Conservation (phyloP, 2,329 filamentous ascomycete genomes). For the Tolypocladium nubicola region DNA sequence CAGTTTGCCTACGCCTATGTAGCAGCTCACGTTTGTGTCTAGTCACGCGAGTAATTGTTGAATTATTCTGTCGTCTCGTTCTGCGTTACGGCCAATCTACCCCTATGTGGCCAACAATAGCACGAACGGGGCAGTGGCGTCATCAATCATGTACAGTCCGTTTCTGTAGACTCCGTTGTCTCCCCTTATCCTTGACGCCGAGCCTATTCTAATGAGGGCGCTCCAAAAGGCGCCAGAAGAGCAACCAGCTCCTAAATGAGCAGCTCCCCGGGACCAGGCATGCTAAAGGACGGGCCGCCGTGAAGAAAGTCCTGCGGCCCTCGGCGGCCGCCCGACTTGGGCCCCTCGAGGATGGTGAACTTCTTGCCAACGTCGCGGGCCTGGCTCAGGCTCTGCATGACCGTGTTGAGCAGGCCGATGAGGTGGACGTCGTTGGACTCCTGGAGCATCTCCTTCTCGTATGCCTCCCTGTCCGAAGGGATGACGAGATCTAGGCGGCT, state of each 20-base stretch:
- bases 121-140: neutral
- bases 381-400: slow-evolving; percentile 62
- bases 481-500: slow-evolving; percentile 73
- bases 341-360: slow-evolving; percentile 47
- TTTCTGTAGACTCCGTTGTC: neutral
- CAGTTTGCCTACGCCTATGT: neutral
- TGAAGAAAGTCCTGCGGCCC: slow-evolving; percentile 10
- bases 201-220: neutral
- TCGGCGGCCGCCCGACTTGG: slow-evolving; percentile 13
- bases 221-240: neutral
- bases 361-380: slow-evolving; percentile 69
- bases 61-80: neutral
- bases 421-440: slow-evolving; percentile 80
- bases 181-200: neutral
- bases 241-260: slow-evolving; percentile 11
- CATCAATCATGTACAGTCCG: neutral
- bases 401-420: slow-evolving; percentile 61
- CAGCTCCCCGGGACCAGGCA: slow-evolving; percentile 19
- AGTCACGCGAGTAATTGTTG: neutral
- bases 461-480: slow-evolving; percentile 54
- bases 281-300: slow-evolving; percentile 11
- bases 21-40: neutral
- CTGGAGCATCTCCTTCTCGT: slow-evolving; percentile 60
- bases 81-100: neutral
- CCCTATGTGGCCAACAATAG: too few species aligned